A percentile compares a stretch with the other conserved stretches of the same genome.
Evolutionary conservation across 116 monocot genomes (phyloP).

Genomic region (Iris pallida): DNA sequence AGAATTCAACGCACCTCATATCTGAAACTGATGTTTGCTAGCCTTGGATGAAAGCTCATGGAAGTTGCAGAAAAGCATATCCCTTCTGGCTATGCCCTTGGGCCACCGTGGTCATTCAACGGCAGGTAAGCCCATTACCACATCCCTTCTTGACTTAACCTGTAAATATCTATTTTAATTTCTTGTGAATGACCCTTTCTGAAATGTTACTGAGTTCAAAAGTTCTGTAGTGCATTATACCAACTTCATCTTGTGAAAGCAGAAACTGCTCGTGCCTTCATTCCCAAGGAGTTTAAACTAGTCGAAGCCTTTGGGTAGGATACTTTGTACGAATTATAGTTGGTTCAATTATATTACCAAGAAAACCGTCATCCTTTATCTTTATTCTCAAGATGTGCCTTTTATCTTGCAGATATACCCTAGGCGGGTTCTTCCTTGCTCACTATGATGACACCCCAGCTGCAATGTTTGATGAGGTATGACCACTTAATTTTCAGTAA

Average conservation of each 20-base stretch:
- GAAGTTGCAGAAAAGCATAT: conserved; percentile 22
- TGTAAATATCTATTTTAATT: not conserved
- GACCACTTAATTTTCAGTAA: conserved; percentile 10
- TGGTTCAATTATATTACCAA: not conserved
- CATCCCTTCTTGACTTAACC: not conserved
- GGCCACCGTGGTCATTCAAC: conserved; percentile 81
- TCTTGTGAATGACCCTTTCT: not conserved
- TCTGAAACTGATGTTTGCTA: too few relatives aligned
- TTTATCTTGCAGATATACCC: conserved; percentile 59
- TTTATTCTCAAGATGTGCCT: conserved; percentile 6
- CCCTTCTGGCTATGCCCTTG: conserved; percentile 44
- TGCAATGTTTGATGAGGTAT: conserved; percentile 87
- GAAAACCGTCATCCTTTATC: not conserved
- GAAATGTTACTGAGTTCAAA: not conserved
- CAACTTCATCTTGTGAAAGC: conserved; percentile 92
- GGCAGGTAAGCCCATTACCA: conserved; percentile 56
- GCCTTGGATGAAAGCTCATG: conserved; percentile 4
- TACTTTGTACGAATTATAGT: not conserved
- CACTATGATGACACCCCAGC: conserved; percentile 87
- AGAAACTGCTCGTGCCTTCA: conserved; percentile 58
- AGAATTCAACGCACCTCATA: too few relatives aligned
- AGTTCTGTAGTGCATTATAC: conserved; percentile 64
- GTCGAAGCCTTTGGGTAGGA: conserved; percentile 91
- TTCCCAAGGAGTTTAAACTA: conserved; percentile 75
- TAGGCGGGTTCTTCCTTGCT: conserved; percentile 92